phyloP scores from a whole-genome alignment of 208 protist species.

The Strigomonas culicis region DNA sequence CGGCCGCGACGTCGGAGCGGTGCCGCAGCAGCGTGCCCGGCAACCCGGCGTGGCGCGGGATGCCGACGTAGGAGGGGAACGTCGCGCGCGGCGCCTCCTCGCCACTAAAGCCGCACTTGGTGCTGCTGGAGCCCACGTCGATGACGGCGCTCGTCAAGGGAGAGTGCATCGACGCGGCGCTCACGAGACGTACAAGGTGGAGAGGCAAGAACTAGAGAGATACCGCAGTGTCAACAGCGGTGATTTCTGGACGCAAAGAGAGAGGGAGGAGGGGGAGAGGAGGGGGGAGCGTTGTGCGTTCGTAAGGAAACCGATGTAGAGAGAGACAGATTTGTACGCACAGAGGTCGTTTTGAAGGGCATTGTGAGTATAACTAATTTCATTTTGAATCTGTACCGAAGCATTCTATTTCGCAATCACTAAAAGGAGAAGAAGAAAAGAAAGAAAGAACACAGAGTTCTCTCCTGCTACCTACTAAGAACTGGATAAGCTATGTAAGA shows the following conservation, averaged over 20 bases:
- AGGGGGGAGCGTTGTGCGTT: not conserved
- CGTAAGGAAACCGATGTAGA: not conserved
- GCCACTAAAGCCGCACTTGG: constrained; percentile 94
- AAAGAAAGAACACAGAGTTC: constrained; percentile 1
- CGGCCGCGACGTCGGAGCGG: constrained; percentile 54
- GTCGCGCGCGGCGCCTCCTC: constrained; percentile 93
- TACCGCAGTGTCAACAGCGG: no score
- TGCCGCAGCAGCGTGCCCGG: constrained; percentile 58
- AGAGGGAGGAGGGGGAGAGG: not conserved
- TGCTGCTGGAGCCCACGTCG: constrained; percentile 94
- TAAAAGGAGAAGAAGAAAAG: constrained; percentile 10
- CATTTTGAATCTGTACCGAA: not conserved
- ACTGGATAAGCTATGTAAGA: not conserved
- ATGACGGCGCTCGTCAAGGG: constrained; percentile 77
- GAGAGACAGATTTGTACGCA: constrained; percentile 1
- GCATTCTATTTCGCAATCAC: constrained; percentile 8
- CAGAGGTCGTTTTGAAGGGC: no score
- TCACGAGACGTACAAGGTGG: constrained; percentile 11
- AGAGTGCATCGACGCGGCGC: not conserved
- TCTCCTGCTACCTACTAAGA: constrained; percentile 5
- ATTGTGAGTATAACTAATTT: no score
- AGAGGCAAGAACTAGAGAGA: constrained; percentile 7
- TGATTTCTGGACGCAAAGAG: not conserved
- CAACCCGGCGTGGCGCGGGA: constrained; percentile 55
- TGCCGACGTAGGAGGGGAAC: constrained; percentile 80